phyloP scores from a whole-genome alignment of 306 rosid species.

The Styphnolobium japonicum region DNA sequence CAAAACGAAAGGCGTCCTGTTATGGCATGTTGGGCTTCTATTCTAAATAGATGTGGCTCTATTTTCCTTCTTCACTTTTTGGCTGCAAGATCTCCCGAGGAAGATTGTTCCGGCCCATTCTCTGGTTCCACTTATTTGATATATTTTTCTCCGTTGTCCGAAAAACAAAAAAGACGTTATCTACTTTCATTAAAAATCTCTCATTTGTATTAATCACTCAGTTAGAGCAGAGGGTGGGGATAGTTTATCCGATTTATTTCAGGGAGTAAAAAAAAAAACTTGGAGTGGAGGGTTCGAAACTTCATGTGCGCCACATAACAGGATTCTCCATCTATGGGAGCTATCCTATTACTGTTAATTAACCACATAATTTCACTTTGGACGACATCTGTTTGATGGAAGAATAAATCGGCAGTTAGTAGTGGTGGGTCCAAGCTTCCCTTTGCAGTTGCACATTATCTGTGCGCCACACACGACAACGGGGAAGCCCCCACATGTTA shows the following conservation, averaged over 20 bases:
- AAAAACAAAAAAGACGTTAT: not conserved
- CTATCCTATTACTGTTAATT: not conserved
- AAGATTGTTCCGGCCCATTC: not conserved
- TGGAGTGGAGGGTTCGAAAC: not conserved
- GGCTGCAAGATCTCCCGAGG: not conserved
- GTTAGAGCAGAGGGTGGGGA: not conserved
- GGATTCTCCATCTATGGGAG: not conserved
- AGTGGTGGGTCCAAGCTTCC: conserved; percentile 37
- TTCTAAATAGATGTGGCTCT: not conserved
- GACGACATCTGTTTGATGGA: not conserved
- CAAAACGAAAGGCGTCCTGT: not conserved
- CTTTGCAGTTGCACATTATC: not conserved
- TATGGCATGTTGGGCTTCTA: not conserved
- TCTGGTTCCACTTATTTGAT: not conserved
- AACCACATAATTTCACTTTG: not conserved
- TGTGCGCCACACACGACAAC: conserved; percentile 23
- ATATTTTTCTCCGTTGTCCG: not conserved
- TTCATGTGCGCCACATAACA: not conserved
- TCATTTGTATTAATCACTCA: not conserved
- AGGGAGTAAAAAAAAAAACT: not conserved
- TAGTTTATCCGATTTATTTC: not conserved
- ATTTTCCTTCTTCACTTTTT: not conserved
- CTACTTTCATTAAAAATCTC: not conserved
- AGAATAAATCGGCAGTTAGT: not conserved
- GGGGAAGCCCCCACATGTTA: conserved; percentile 12